These are phyloP conservation scores for Fomitopsis pulvina DNA, from an alignment of 768 basidiomycete species.

Conservation along the genomic window DNA sequence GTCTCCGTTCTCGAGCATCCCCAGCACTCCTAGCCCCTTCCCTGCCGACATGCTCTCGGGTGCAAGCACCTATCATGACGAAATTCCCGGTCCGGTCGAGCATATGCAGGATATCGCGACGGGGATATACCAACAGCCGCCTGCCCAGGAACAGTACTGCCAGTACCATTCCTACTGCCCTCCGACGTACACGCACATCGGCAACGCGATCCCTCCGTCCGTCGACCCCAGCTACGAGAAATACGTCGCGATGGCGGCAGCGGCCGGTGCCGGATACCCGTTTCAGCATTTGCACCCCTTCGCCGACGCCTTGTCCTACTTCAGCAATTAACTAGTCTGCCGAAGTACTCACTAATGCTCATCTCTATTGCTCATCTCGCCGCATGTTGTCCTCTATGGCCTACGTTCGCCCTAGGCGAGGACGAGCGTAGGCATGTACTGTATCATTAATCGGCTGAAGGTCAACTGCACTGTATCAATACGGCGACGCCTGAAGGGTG, in stretches of 20 bases:
- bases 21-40: constrained; percentile 16
- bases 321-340: not conserved
- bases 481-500: not conserved
- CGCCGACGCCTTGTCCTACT: not conserved
- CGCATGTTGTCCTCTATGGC: not conserved
- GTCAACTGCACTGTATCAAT: constrained; percentile 15
- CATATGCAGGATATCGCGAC: not conserved
- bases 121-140: no score
- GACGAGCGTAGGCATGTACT: constrained; percentile 3
- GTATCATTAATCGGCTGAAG: constrained; percentile 4
- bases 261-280: not conserved
- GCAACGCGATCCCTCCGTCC: no score
- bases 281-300: not conserved
- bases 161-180: no score
- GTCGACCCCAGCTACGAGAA: no score
- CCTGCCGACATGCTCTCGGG: not conserved
- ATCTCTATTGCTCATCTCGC: not conserved
- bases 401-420: not conserved
- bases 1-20: constrained; percentile 21
- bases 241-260: no score
- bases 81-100: not conserved
- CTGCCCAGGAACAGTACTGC: no score
- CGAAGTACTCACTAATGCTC: not conserved
- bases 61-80: not conserved
- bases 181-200: no score